Evolutionary conservation across 1,284 basidiomycete genomes (phyloP), one percentile per base, ranked within the genome.

Genomic region (Ustilago nuda): DNA sequence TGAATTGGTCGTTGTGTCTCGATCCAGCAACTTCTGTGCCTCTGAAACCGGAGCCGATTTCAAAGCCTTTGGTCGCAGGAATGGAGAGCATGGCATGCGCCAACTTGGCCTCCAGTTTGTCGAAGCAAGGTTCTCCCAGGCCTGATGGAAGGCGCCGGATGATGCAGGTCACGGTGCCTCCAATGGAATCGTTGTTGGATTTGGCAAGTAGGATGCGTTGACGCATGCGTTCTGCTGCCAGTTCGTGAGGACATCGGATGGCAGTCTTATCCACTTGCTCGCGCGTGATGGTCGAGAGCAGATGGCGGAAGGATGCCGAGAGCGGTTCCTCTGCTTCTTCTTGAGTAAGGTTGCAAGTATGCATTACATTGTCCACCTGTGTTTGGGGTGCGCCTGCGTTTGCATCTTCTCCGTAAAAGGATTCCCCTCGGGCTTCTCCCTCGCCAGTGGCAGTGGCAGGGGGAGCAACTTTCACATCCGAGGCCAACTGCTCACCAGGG

Each of bases 1-100:
- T 88, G 86, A 98, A 99, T 37, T 91, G 87, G 87, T 99, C 97
- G 87, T 99, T 99, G 88, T 99, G 97, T 82, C 89, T 89, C 85
- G 91, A 93, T 48, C 97, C 97, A 8, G 94, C 93, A 60, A 98
- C 92, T 87, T 94, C 92, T n/a, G 95, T 95, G 17, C 97, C 97
- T 74, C 91, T 89, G 90, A 99, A 98, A 36, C 97, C 97, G 32
- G 94, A 96, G 55, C 97, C 97, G 79, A 99, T 92, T 88, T 99
- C 97, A 86, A 99, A 99, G 4, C 91, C 95, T 86, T 99, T 99
- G 66, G 97, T 99, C 8, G 97, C 96, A 37, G 97, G 97, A 84
- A 99, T 98, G 70, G 93, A 95, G 66, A 99, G 90, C 95, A 99
- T 99, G 17, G 97, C 97, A 86, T 99, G 97, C 3, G 91, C 97